Conservation (phyloP, 257 asterid species). For the Solanum habrochaites region DNA sequence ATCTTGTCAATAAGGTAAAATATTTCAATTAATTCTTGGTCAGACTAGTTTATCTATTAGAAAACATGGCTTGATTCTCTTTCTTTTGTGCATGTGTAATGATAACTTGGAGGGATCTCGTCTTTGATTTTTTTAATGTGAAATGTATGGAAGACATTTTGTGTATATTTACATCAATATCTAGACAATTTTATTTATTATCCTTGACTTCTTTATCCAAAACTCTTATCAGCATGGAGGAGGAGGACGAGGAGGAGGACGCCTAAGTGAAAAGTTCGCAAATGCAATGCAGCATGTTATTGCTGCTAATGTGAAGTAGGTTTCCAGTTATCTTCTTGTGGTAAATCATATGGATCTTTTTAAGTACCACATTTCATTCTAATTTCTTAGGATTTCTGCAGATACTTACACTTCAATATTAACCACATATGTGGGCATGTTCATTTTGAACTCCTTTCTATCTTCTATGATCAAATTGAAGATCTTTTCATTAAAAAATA, state of each 20-base stretch:
- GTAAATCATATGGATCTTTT: not conserved
- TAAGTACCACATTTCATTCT: constrained; percentile 6
- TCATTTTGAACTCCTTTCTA: constrained; percentile 71
- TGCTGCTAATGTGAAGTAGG: constrained; percentile 49
- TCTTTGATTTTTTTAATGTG: not conserved
- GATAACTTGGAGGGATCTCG: not conserved
- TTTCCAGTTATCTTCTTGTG: not conserved
- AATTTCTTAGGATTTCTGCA: constrained; percentile 17
- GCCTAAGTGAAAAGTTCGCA: constrained; percentile 46
- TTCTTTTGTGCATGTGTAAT: not conserved
- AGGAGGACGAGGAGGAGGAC: constrained; percentile 36
- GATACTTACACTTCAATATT: constrained; percentile 83
- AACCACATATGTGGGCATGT: constrained; percentile 78
- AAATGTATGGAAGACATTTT: not conserved
- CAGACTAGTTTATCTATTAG: not conserved
- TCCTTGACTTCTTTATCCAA: not conserved
- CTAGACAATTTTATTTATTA: not conserved
- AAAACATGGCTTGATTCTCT: not conserved
- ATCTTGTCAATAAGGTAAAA: constrained; percentile 72
- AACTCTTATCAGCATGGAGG: constrained; percentile 53
- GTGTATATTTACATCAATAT: not conserved
- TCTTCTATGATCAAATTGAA: constrained; percentile 68
- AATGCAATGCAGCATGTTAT: constrained; percentile 47
- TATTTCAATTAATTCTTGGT: not conserved
- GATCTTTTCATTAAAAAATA: constrained; percentile 52